A percentile compares a stretch with the other conserved stretches of the same genome.
phyloP scores from a whole-genome alignment of 768 basidiomycete genomes.

The Clavulina sp. region DNA sequence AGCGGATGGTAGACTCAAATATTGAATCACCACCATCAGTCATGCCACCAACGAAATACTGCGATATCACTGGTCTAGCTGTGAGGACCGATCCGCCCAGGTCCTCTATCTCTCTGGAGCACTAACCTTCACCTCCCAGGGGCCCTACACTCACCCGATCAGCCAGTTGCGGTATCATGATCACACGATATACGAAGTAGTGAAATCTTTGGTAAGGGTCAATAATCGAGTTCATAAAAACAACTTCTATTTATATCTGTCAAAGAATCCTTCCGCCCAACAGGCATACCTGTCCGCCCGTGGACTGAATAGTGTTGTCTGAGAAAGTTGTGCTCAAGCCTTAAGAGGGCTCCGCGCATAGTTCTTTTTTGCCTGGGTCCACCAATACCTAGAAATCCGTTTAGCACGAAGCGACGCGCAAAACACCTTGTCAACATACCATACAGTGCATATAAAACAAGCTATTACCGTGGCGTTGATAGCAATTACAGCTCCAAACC shows the following conservation, averaged over 20 bases:
- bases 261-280: not conserved
- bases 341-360: too few relatives aligned
- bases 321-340: not conserved
- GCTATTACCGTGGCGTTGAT: not conserved
- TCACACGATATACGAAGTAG: constrained; percentile 43
- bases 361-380: not conserved
- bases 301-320: not conserved
- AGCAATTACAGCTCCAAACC: not conserved
- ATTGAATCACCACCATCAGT: constrained; percentile 77
- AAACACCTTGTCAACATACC: too few relatives aligned
- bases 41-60: constrained; percentile 56
- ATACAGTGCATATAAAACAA: not conserved
- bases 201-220: constrained; percentile 1
- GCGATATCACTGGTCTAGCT: constrained; percentile 76
- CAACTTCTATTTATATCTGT: not conserved
- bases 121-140: constrained; percentile 24
- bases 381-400: too few relatives aligned
- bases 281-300: not conserved
- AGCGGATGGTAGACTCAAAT: constrained; percentile 36
- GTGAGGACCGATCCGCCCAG: constrained; percentile 27
- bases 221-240: too few relatives aligned
- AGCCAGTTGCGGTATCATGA: constrained; percentile 70
- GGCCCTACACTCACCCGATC: constrained; percentile 68
- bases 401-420: too few relatives aligned
- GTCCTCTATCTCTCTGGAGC: not conserved